Percentiles rank a stretch among this genome's conserved stretches.
These are phyloP conservation scores for Plenodomus biglobosus DNA, from an alignment of 2,329 filamentous ascomycete species.

Conservation along the genomic window DNA sequence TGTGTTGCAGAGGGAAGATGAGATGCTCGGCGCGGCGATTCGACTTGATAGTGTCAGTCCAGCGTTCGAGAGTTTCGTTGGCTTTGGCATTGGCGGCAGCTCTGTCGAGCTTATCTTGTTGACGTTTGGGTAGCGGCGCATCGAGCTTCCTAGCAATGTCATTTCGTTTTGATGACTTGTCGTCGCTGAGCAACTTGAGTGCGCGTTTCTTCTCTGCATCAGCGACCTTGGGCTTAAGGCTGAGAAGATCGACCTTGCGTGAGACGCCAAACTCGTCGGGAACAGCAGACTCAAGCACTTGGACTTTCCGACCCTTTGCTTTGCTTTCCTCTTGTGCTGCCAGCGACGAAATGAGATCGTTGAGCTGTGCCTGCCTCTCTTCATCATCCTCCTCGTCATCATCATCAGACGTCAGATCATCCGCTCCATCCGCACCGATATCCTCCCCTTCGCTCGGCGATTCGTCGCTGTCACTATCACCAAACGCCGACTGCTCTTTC, in stretches of 20 bases:
- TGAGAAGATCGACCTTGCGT: constrained; percentile 71
- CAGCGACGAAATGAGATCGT: constrained; percentile 69
- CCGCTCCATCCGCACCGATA: constrained; percentile 50
- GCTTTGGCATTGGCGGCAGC: constrained; percentile 84
- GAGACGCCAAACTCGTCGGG: constrained; percentile 63
- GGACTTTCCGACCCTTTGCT: constrained; percentile 38
- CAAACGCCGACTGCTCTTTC: constrained; percentile 45
- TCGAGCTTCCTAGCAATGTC: constrained; percentile 70
- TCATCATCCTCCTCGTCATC: constrained; percentile 49
- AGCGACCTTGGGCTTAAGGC: constrained; percentile 71
- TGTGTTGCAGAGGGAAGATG: constrained; percentile 79
- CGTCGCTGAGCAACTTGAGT: constrained; percentile 71
- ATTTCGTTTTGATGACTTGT: constrained; percentile 59
- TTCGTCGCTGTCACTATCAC: constrained; percentile 61
- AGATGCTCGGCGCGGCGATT: constrained; percentile 91
- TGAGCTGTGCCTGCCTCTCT: constrained; percentile 64
- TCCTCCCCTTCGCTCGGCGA: constrained; percentile 51
- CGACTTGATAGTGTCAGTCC: constrained; percentile 93
- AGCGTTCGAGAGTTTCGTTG: constrained; percentile 85
- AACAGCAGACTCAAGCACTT: constrained; percentile 61
- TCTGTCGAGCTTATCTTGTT: constrained; percentile 83
- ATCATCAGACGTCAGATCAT: constrained; percentile 50
- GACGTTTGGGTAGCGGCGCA: constrained; percentile 78
- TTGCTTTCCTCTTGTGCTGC: constrained; percentile 45
- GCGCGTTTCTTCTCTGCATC: constrained; percentile 77